Conservation (phyloP, 345 rosid genomes). For the Acer yangbiense region DNA sequence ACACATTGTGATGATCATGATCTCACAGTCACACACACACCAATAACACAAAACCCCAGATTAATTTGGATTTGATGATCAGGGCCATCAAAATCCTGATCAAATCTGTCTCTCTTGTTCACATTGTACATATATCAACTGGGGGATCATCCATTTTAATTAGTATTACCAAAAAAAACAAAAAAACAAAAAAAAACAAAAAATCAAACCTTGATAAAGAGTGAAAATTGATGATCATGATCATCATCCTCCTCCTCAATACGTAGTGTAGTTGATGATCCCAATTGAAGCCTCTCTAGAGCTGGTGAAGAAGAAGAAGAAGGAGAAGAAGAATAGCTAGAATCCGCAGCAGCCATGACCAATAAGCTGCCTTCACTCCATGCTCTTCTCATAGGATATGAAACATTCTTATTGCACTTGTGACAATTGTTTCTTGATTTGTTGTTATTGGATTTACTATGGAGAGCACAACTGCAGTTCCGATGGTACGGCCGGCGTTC, state of each 20-base stretch:
- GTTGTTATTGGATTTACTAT: constrained; percentile 21
- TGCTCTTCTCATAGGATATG: constrained; percentile 57
- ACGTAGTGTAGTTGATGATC: not conserved
- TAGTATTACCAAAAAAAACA: too few species aligned
- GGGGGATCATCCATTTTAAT: not conserved
- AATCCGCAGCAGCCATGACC: constrained; percentile 31
- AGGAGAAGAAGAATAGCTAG: constrained; percentile 36
- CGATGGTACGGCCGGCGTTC: constrained; percentile 73
- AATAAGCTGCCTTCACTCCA: constrained; percentile 67
- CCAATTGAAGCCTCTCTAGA: not conserved
- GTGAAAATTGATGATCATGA: not conserved
- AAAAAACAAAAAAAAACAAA: not conserved
- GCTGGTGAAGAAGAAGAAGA: constrained; percentile 50
- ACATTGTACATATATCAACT: not conserved
- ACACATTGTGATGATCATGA: not conserved
- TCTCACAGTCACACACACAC: not conserved
- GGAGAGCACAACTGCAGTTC: constrained; percentile 65
- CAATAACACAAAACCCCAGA: not conserved
- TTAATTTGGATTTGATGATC: not conserved
- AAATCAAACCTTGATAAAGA: constrained; percentile 3
- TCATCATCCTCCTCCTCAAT: constrained; percentile 6
- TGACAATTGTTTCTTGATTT: constrained; percentile 23
- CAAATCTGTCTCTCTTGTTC: not conserved
- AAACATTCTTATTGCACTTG: constrained; percentile 33
- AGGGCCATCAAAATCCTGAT: not conserved